Conservation (phyloP, 192 early-diverging fungal genomes). For the Kappamyces sp. region DNA sequence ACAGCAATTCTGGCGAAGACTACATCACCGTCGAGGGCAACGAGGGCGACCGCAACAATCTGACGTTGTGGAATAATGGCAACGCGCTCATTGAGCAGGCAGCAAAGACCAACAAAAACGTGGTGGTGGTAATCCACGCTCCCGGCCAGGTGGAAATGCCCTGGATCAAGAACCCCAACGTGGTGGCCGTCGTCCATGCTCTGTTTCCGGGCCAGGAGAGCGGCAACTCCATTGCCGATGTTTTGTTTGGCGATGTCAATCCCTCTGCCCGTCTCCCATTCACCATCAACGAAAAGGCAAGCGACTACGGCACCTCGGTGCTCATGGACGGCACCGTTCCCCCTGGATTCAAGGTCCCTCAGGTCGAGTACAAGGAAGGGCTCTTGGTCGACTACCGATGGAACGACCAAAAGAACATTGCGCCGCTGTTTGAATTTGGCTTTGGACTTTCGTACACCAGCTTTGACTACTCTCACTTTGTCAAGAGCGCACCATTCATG, state of each 20-base stretch:
- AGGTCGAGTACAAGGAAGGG: slow-evolving; percentile 49
- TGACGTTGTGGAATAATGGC: slow-evolving; percentile 53
- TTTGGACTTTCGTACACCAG: slow-evolving; percentile 60
- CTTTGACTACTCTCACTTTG: slow-evolving; percentile 42
- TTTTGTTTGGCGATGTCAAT: slow-evolving; percentile 62
- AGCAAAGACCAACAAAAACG: slow-evolving; percentile 45
- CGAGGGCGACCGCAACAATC: slow-evolving; percentile 49
- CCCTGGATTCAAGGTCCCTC: not conserved
- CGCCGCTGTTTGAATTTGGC: slow-evolving; percentile 52
- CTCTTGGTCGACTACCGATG: slow-evolving; percentile 51
- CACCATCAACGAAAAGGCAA: slow-evolving; percentile 40
- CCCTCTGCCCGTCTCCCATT: slow-evolving; percentile 63
- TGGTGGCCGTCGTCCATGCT: slow-evolving; percentile 50
- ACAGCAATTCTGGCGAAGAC: slow-evolving; percentile 37
- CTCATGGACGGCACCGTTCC: slow-evolving; percentile 13
- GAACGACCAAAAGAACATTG: slow-evolving; percentile 37
- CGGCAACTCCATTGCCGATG: slow-evolving; percentile 61
- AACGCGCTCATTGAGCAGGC: slow-evolving; percentile 45
- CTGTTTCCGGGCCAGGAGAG: slow-evolving; percentile 61
- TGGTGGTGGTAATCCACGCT: slow-evolving; percentile 53
- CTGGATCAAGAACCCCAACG: slow-evolving; percentile 56
- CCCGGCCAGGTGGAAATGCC: slow-evolving; percentile 56
- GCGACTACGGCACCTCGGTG: slow-evolving; percentile 38
- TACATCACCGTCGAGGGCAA: slow-evolving; percentile 52
- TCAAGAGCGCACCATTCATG: not conserved